Base-by-base conservation (phyloP, 805 yeast genomes). In the Barnettozyma sucrosica region DNA sequence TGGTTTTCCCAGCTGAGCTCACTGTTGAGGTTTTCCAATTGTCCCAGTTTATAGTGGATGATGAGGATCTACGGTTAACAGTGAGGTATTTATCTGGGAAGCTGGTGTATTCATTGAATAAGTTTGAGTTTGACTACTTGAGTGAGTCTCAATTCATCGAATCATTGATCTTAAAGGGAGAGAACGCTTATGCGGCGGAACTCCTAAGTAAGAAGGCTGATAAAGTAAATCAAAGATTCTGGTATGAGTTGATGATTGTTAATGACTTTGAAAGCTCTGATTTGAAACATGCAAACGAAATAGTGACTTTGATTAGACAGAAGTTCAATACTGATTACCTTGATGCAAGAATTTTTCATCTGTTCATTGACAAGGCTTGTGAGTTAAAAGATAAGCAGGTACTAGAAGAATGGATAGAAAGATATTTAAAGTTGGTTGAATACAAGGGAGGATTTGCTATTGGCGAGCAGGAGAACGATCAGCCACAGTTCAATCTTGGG, bases 111-210 rank as follows among this genome's bases (percentile, higher is more conserved):
- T 47, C 63, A 1, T 50, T 66, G 4, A 66, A 68, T 4, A 71
- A 66, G n/a, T 66, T 71, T 25, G 64, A 75, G 44, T 66, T 76
- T 50, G 82, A 78, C 57, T 74, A 75, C 1, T 65, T 76, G 18
- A 76, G 75, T 54, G 82, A 77, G 56, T 69, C 72, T 2, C 68
- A 74, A 36, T 77, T 70, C 53, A 72, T 78, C 19, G 75, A 72
- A 46, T 54, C 79, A 1, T 61, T 78, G 37, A 56, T 71, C 18
- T 56, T 61, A 7, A 64, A 60, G 51, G 63, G 64, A 2, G 52
- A 68, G 4, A 60, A 56, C 46, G 51, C 60, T 8, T 61, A 64
- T 33, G 81, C 80, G 0, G 57, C 58, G 7, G 50, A 60, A 8
- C 58, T 77, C 18, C 72, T 70, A 52, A 51, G 58, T 16, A 56